Percentiles rank a stretch among this genome's conserved stretches.
Evolutionary conservation across 495 filamentous ascomycete genomes (phyloP).

Genomic region (Tuber calosporum): DNA sequence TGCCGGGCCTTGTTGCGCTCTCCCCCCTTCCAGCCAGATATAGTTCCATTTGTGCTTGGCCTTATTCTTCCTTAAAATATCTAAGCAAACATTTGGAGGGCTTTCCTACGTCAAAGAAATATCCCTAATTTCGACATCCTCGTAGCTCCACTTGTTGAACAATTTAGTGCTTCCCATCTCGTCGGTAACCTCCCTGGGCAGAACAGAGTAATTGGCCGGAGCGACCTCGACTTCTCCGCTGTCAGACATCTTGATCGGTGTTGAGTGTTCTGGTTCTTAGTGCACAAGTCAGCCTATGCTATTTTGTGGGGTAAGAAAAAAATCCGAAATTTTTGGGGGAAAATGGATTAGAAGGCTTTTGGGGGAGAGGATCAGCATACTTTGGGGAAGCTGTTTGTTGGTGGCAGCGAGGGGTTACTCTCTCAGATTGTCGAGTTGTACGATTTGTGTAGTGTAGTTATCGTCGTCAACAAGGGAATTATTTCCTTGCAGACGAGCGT

Average conservation of each 20-base stretch:
- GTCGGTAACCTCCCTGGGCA: constrained; percentile 87
- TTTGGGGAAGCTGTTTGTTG: not conserved
- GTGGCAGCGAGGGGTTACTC: constrained; percentile 28
- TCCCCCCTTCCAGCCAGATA: not conserved
- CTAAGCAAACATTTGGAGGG: constrained; percentile 32
- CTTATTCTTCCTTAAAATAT: constrained; percentile 1
- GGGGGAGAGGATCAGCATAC: not conserved
- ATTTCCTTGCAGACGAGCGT: constrained; percentile 9
- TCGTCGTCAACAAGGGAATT: constrained; percentile 9
- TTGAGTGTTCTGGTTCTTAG: constrained; percentile 16
- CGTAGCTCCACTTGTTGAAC: constrained; percentile 96
- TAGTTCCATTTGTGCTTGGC: not conserved
- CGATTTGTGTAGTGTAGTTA: constrained; percentile 16
- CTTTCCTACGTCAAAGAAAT: constrained; percentile 95
- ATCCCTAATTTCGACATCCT: constrained; percentile 98
- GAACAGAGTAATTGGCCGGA: constrained; percentile 63
- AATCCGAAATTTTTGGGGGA: not conserved
- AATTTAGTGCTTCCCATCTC: constrained; percentile 94
- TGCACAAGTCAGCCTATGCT: not conserved
- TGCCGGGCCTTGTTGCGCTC: not conserved
- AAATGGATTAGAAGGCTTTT: not conserved
- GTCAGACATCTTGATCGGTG: constrained; percentile 75
- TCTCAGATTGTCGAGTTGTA: constrained; percentile 26
- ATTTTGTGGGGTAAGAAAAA: constrained; percentile 10
- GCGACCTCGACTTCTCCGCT: constrained; percentile 90